Evolutionary conservation across 2,329 filamentous ascomycete species (phyloP), one percentile per base, ranked within the genome.

Genomic region (Aspergillus sp.): DNA sequence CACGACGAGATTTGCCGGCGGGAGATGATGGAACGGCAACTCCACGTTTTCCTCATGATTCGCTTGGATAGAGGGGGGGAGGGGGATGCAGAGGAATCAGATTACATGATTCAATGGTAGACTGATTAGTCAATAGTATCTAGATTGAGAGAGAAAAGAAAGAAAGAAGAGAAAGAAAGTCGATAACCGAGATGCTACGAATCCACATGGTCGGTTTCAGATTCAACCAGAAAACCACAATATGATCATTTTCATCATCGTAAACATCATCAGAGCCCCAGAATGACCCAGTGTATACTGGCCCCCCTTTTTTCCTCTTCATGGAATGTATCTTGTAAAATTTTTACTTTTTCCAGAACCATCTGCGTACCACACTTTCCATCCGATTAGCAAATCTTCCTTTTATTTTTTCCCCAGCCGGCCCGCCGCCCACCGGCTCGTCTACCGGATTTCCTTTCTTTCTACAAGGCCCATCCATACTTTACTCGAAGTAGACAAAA

Each of bases 201-300:
- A 30, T 50, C 47, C 47, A 50, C 47, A 30, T 50, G 47, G 47
- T 50, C 8, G 47, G 47, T 50, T 32, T 50, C 47, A 50, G 25
- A 50, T 30, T 19, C 17, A 17, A 8, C n/a, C n/a, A 50, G 17
- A 50, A n/a, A 17, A 17, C 47, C 30, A 32, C 25, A 50, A 17
- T 27, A 27, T 17, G 15, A 30, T 30, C 23, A 32, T 11, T 6
- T 30, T n/a, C 32, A 36, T 36, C 32, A 6, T 36, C 32, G 32
- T 36, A 5, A 36, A 13, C 32, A 36, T 36, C 32, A 36, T 36
- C 32, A 36, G 32, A 13, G 32, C 11, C 32, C 32, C 32, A 36
- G 32, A 36, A 15, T 11, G 32, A 36, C 32, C 32, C 32, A 36
- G 32, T 36, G 32, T 36, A 13, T 13, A 36, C 32, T 30, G 7